Evolutionary conservation across 2,329 filamentous ascomycete genomes (phyloP), one percentile per base, ranked within the genome.

Genomic region (Colletotrichum sp.): DNA sequence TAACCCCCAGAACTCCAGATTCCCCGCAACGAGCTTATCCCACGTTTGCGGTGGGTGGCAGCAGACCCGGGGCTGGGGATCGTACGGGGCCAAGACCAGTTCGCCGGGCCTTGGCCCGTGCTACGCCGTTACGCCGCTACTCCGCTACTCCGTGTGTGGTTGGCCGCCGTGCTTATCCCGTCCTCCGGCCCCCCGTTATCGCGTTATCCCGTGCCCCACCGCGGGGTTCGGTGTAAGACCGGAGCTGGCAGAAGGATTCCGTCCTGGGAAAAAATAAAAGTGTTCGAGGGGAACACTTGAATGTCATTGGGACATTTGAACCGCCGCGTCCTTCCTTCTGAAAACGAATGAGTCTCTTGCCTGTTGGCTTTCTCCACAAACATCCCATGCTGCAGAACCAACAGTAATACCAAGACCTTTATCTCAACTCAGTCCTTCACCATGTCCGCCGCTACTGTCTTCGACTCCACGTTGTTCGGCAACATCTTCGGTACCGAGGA

Each of bases 401-500:
- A 19, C 13, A 29, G 8, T 3, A 16, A 29, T 27, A 59, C 16
- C 25, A 29, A 59, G 44, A 52, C 44, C 44, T 52, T 19, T 1
- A 49, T n/a, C 0, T n/a, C 44, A 22, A 49, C 1, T 0, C n/a
- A 13, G 44, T 22, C 44, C 12, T 22, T 29, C 55, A 71, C 30
- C 49, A 80, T 81, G 80, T 72, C 77, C 8, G 76, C 79, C 27
- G 76, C 79, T 2, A 81, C 80, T 2, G 82, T 81, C 15, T 86
- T 90, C 68, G 88, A 90, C 79, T 90, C 89, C 8, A 83, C 84
- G 11, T 85, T 90, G 22, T 90, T 90, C 78, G 85, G 88, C 5
- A 88, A 87, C 9, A 80, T 90, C 1, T 90, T 90, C 72, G 88
- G 89, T 12, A 90, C 88, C 2, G 85, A 89, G 6, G 88, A 89